These are phyloP conservation scores for Septoria linicola DNA, from an alignment of 2,329 filamentous ascomycete genomes.

Conservation along the genomic window DNA sequence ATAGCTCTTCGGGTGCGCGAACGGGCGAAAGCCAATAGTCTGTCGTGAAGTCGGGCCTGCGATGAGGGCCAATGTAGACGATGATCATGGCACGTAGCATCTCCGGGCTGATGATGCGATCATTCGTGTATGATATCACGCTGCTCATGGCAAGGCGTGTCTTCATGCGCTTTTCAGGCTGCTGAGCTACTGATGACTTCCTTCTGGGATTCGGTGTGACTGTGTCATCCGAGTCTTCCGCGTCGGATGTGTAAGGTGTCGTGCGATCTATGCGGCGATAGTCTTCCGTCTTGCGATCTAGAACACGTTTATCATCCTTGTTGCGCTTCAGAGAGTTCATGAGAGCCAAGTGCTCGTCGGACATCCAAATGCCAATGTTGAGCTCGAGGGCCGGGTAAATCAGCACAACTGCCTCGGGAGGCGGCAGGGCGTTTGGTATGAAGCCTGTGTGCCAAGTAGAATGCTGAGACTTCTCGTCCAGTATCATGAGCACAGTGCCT, in stretches of 20 bases:
- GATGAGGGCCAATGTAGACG: conserved; percentile 89
- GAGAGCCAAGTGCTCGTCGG: conserved; percentile 92
- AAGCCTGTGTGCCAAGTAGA: conserved; percentile 27
- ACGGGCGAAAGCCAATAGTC: conserved; percentile 90
- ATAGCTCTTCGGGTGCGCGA: conserved; percentile 77
- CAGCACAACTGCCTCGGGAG: conserved; percentile 77
- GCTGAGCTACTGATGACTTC: conserved; percentile 6
- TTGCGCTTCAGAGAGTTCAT: conserved; percentile 80
- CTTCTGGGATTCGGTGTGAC: conserved; percentile 7
- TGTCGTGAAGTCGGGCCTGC: conserved; percentile 85
- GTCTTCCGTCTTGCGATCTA: conserved; percentile 82
- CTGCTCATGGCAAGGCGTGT: conserved; percentile 91
- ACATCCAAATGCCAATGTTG: conserved; percentile 99
- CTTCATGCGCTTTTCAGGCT: conserved; percentile 20
- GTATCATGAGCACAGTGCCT: conserved; percentile 81
- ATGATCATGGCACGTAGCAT: conserved; percentile 99
- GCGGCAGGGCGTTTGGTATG: conserved; percentile 42
- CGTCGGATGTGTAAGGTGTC: conserved; percentile 77
- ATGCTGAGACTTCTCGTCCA: conserved; percentile 61
- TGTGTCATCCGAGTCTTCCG: conserved; percentile 56
- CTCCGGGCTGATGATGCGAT: conserved; percentile 89
- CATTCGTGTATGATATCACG: conserved; percentile 98
- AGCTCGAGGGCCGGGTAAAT: conserved; percentile 91
- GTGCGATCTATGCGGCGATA: conserved; percentile 78
- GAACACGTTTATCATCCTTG: conserved; percentile 73